phyloP scores from a whole-genome alignment of 441 rosid genomes.

The Erodium trifolium region DNA sequence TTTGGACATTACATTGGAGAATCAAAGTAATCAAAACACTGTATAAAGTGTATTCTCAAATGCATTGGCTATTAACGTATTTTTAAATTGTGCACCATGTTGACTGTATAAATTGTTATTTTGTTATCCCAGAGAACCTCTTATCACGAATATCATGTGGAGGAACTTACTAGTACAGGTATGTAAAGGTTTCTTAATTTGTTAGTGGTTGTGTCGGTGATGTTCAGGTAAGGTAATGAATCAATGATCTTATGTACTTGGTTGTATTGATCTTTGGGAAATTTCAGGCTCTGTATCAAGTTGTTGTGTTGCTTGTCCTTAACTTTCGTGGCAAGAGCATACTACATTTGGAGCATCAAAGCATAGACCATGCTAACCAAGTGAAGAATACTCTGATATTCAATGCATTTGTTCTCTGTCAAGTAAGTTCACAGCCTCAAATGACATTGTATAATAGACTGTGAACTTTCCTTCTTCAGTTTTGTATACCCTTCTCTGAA shows the following conservation, averaged over 20 bases:
- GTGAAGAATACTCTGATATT: slow-evolving; percentile 85
- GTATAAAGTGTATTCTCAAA: too few species aligned
- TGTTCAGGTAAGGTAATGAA: neutral
- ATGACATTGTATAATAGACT: too few species aligned
- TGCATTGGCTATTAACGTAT: too few species aligned
- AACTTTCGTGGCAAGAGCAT: slow-evolving; percentile 67
- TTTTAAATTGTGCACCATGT: neutral
- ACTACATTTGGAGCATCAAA: slow-evolving; percentile 36
- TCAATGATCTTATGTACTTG: neutral
- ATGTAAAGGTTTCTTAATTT: neutral
- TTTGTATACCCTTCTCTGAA: neutral
- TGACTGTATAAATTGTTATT: neutral
- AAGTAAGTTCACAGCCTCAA: slow-evolving; percentile 37
- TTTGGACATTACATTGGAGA: too few species aligned
- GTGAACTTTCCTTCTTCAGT: neutral
- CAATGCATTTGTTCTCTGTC: slow-evolving; percentile 87
- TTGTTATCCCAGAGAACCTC: slow-evolving; percentile 62
- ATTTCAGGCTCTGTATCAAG: slow-evolving; percentile 78
- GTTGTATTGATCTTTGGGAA: slow-evolving; percentile 8
- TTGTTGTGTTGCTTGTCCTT: slow-evolving; percentile 60
- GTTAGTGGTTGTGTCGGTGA: neutral
- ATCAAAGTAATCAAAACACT: too few species aligned
- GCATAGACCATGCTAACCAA: slow-evolving; percentile 35
- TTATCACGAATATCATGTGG: slow-evolving; percentile 94
- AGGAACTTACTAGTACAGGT: slow-evolving; percentile 92